These are phyloP conservation scores for Neurospora hispaniola DNA, from an alignment of 495 filamentous ascomycete species.

Conservation along the genomic window DNA sequence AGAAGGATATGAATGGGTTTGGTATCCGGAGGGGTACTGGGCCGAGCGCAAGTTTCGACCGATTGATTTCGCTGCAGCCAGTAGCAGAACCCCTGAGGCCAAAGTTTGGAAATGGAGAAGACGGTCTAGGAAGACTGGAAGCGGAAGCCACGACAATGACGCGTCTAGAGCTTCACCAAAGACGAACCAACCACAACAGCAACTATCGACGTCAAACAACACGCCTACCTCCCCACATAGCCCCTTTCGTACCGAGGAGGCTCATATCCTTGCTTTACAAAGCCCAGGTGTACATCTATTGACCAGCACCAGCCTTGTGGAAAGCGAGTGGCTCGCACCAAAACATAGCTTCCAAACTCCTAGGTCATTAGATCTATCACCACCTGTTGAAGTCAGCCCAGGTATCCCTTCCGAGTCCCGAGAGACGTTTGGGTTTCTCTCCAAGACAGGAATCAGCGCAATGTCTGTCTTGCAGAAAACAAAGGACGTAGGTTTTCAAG, in stretches of 20 bases:
- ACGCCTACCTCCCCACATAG: conserved; percentile 8
- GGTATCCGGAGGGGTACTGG: conserved; percentile 47
- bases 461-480: neutral
- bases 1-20: conserved; percentile 44
- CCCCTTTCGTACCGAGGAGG: conserved; percentile 25
- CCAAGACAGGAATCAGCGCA: neutral
- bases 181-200: conserved; percentile 3
- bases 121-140: conserved; percentile 23
- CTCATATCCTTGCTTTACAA: conserved; percentile 27
- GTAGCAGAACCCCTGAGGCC: conserved; percentile 10
- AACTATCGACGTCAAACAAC: neutral
- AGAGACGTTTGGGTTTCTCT: neutral
- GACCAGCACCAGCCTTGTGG: neutral
- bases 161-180: conserved; percentile 12
- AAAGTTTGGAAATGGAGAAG: conserved; percentile 28
- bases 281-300: neutral
- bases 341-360: conserved; percentile 1
- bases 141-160: conserved; percentile 8
- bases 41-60: conserved; percentile 35
- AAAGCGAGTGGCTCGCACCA: conserved; percentile 12
- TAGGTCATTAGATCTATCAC: neutral
- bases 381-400: neutral
- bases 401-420: neutral
- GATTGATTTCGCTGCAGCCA: neutral
- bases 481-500: neutral